phyloP scores from a whole-genome alignment of 371 early-diverging fungal species.

The Mucor plumbeus region DNA sequence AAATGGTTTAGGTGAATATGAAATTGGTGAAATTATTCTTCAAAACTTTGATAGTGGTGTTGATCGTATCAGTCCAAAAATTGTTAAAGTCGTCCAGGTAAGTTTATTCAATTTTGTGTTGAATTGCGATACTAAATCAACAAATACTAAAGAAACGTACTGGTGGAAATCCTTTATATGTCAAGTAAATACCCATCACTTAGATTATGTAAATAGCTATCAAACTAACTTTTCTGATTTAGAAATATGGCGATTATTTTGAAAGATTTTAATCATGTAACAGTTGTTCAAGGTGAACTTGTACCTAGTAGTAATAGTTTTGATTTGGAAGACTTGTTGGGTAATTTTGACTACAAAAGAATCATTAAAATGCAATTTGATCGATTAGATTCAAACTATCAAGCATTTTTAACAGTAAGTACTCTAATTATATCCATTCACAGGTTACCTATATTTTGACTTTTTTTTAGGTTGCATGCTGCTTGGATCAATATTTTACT shows the following conservation, averaged over 20 bases:
- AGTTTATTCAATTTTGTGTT: not conserved
- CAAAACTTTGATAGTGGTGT: conserved; percentile 54
- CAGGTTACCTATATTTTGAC: not conserved
- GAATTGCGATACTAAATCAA: not conserved
- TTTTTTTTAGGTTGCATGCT: conserved; percentile 51
- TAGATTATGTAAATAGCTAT: not conserved
- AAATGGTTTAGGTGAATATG: conserved; percentile 51
- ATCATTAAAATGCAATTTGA: conserved; percentile 67
- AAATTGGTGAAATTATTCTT: conserved; percentile 57
- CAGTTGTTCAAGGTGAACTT: conserved; percentile 58
- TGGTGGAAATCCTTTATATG: conserved; percentile 62
- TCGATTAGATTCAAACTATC: conserved; percentile 52
- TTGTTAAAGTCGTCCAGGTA: conserved; percentile 53
- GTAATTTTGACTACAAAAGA: conserved; percentile 60
- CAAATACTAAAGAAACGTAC: conserved; percentile 46
- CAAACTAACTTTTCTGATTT: not conserved
- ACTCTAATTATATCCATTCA: not conserved
- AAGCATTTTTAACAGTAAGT: conserved; percentile 59
- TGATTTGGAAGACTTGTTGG: conserved; percentile 51
- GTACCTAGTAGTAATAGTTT: conserved; percentile 42
- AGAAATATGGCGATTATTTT: conserved; percentile 58
- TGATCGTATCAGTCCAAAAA: conserved; percentile 48
- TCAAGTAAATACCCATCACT: conserved; percentile 42
- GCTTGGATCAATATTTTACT: conserved; percentile 60
- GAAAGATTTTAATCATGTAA: conserved; percentile 62